Conservation (phyloP, 305 asterid species). For the Fraxinus nigra region DNA sequence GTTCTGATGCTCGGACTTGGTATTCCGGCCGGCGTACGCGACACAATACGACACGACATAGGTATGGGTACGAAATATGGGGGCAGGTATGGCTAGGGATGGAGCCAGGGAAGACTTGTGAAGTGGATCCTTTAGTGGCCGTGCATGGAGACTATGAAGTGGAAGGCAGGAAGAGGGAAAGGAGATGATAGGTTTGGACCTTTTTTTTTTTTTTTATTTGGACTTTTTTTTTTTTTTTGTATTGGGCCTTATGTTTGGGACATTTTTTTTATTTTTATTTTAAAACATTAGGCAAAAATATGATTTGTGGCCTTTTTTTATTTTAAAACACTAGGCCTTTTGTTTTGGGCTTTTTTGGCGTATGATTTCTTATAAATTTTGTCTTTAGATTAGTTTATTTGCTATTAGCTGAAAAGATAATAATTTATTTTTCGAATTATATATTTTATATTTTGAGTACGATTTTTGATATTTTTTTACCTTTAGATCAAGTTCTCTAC, state of each 20-base stretch:
- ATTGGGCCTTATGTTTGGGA: not conserved
- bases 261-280: not conserved
- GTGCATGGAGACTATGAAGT: not conserved
- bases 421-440: too few relatives aligned
- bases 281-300: too few relatives aligned
- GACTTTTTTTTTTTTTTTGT: not conserved
- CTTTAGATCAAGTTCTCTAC: too few relatives aligned
- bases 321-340: too few relatives aligned
- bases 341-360: too few relatives aligned
- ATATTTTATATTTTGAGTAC: too few relatives aligned
- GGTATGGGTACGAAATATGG: not conserved
- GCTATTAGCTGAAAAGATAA: too few relatives aligned
- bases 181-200: not conserved
- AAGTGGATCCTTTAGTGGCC: not conserved
- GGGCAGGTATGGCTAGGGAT: not conserved
- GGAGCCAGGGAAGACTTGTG: not conserved
- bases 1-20: not conserved
- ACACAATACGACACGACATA: not conserved
- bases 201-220: not conserved
- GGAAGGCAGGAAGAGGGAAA: not conserved
- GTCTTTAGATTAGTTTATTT: too few relatives aligned
- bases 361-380: too few relatives aligned
- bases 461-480: too few relatives aligned
- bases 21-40: not conserved
- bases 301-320: too few relatives aligned